phyloP scores from a whole-genome alignment of 306 rosid genomes.

The Datisca glomerata region DNA sequence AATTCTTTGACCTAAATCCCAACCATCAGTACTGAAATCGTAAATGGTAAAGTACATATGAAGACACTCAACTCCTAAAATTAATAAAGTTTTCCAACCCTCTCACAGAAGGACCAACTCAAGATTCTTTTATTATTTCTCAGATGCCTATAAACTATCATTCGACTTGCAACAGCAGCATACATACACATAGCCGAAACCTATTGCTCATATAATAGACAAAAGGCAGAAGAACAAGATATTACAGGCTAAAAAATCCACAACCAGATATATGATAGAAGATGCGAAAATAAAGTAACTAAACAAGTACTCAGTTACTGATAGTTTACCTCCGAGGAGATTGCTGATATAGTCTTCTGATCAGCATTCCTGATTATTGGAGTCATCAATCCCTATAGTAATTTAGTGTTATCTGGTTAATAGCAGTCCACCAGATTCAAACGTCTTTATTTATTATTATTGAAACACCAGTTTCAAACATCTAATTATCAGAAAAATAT shows the following conservation, averaged over 20 bases:
- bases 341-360: slow-evolving; percentile 75
- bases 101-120: neutral
- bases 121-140: too few relatives aligned
- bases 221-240: too few relatives aligned
- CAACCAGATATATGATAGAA: neutral
- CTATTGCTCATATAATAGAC: too few relatives aligned
- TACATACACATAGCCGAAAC: too few relatives aligned
- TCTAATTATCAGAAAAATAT: neutral
- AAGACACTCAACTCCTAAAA: neutral
- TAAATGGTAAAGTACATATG: slow-evolving; percentile 3
- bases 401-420: slow-evolving; percentile 15
- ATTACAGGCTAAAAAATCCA: neutral
- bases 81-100: too few relatives aligned
- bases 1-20: slow-evolving; percentile 68
- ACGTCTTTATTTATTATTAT: too few relatives aligned
- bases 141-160: too few relatives aligned
- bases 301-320: slow-evolving; percentile 3
- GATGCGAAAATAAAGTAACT: slow-evolving; percentile 5
- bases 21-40: neutral
- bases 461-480: too few relatives aligned
- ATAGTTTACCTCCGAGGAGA: slow-evolving; percentile 68
- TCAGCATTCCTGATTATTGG: slow-evolving; percentile 91
- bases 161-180: too few relatives aligned
- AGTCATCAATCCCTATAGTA: slow-evolving; percentile 85
- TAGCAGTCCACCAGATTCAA: slow-evolving; percentile 12